These are phyloP conservation scores for Penicillium bialowiezense DNA, from an alignment of 495 filamentous ascomycete genomes.

Conservation along the genomic window DNA sequence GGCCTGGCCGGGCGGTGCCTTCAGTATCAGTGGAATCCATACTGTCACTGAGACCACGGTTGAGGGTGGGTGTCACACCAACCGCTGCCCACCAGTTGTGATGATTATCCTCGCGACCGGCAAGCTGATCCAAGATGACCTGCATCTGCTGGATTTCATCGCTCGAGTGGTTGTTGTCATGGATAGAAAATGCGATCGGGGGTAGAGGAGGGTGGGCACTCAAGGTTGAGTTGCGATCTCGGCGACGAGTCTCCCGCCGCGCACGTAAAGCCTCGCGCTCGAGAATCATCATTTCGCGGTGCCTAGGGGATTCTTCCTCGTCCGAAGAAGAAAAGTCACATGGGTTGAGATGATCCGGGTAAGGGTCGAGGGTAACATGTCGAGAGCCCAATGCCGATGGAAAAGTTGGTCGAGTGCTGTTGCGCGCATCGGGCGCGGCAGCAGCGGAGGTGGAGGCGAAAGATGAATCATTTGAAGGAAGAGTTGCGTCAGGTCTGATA, in stretches of 20 bases:
- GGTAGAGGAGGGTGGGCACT: conserved; percentile 41
- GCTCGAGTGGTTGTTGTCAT: conserved; percentile 26
- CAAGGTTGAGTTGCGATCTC: conserved; percentile 32
- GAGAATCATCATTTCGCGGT: no score
- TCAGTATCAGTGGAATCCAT: conserved; percentile 21
- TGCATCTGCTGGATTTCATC: conserved; percentile 62
- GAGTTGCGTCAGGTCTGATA: conserved; percentile 73
- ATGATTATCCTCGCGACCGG: conserved; percentile 65
- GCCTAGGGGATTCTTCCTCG: conserved; percentile 25
- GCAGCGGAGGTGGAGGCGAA: conserved; percentile 67
- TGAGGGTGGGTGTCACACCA: conserved; percentile 59
- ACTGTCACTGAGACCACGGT: conserved; percentile 26
- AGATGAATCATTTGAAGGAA: conserved; percentile 76
- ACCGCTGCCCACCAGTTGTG: conserved; percentile 76
- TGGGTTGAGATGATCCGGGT: conserved; percentile 40
- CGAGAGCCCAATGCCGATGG: conserved; percentile 21
- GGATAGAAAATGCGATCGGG: conserved; percentile 34
- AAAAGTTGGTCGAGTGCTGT: conserved; percentile 11
- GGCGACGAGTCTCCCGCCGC: conserved; percentile 25
- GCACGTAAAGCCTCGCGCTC: no score
- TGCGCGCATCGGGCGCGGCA: conserved; percentile 26
- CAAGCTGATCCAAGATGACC: conserved; percentile 62
- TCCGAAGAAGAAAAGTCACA: conserved; percentile 41
- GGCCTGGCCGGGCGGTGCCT: conserved; percentile 9
- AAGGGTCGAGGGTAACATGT: conserved; percentile 28